These are phyloP conservation scores for Huiozyma naganishii DNA, from an alignment of 805 yeast species.

Conservation along the genomic window DNA sequence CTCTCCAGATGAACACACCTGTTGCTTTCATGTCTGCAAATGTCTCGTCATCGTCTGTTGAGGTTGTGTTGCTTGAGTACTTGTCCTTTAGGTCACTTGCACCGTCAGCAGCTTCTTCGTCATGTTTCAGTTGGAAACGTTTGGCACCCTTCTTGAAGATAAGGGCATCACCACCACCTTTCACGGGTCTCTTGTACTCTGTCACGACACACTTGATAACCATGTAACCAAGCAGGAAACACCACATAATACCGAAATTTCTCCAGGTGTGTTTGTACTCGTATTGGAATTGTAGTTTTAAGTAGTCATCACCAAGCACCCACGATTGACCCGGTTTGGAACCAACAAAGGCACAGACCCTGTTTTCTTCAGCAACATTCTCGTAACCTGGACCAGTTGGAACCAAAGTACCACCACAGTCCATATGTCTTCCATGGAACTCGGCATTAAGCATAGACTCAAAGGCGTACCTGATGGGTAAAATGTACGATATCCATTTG, in stretches of 20 bases:
- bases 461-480: conserved; percentile 45
- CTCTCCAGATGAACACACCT: conserved; percentile 60
- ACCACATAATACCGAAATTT: conserved; percentile 60
- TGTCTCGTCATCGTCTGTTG: conserved; percentile 2
- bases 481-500: conserved; percentile 45
- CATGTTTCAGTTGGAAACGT: conserved; percentile 3
- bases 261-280: conserved; percentile 62
- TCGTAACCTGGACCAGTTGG: conserved; percentile 50
- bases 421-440: conserved; percentile 20
- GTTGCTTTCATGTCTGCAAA: conserved; percentile 22
- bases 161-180: conserved; percentile 30
- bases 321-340: conserved; percentile 40
- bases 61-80: conserved; percentile 4
- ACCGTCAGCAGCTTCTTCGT: conserved; percentile 13
- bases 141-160: conserved; percentile 44
- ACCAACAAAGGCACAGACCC: conserved; percentile 54
- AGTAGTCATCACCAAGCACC: conserved; percentile 53
- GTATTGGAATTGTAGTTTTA: conserved; percentile 40
- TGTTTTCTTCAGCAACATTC: conserved; percentile 26
- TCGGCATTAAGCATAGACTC: conserved; percentile 38
- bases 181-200: conserved; percentile 17
- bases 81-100: conserved; percentile 8
- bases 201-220: conserved; percentile 15
- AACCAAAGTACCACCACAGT: conserved; percentile 29
- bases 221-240: conserved; percentile 26